Evolutionary conservation across 169 alveolate species (phyloP), one percentile per base, ranked within the genome.

Genomic region (Fabrea salina): DNA sequence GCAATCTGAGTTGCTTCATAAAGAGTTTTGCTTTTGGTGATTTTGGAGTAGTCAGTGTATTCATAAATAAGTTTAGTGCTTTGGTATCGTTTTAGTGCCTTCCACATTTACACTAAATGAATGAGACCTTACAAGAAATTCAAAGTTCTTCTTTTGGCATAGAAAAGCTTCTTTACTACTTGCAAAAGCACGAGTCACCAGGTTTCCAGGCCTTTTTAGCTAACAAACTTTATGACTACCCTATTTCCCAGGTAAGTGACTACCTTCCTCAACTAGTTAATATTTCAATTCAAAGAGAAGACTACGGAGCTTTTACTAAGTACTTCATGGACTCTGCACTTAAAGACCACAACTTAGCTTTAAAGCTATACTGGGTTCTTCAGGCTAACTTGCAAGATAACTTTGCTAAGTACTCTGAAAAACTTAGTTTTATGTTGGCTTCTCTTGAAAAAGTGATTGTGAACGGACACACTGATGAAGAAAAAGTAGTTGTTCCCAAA

Each of bases 121-220:
- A n/a, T n/a, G n/a, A n/a, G n/a, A n/a, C n/a, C n/a, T n/a, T n/a
- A n/a, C n/a, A n/a, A n/a, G n/a, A n/a, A n/a, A n/a, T n/a, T n/a
- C n/a, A n/a, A n/a, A n/a, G n/a, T n/a, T n/a, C n/a, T n/a, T n/a
- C n/a, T n/a, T n/a, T n/a, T n/a, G n/a, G n/a, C n/a, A n/a, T n/a
- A n/a, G n/a, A n/a, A n/a, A n/a, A n/a, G n/a, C n/a, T 61, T n/a
- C 32, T 61, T 8, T 27, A 13, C 32, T 61, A 61, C 25, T 27
- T 61, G 27, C 50, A 37, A 16, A 61, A 61, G 13, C 41, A 35
- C 25, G n/a, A 25, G 27, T n/a, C 41, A 33, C 74, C 51, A 1
- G 80, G 80, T 13, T 19, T 72, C 4, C 70, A 72, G 53, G 80
- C 71, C 30, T 72, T 50, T 72, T 70, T 72, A 8, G 19, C 51